Conservation (phyloP, 495 filamentous ascomycete species). For the Pseudomonodictys pantanalensis region DNA sequence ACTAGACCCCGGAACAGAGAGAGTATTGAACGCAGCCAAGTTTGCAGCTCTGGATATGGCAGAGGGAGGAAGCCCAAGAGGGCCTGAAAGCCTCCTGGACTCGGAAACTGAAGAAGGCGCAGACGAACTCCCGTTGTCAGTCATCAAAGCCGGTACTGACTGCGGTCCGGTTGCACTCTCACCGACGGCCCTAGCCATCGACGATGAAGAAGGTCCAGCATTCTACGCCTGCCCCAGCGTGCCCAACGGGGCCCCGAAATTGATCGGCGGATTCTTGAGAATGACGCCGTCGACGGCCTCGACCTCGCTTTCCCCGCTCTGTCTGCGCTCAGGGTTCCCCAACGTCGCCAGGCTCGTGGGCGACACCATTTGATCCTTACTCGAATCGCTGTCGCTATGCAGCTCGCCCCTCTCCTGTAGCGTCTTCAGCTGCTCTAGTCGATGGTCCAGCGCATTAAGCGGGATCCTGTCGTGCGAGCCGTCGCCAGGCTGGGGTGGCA, state of each 20-base stretch:
- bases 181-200: background rate
- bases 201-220: background rate
- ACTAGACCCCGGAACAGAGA: no score
- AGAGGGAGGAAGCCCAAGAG: no score
- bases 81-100: no score
- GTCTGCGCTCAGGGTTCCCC: background rate
- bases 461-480: conserved; percentile 21
- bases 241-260: conserved; percentile 25
- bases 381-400: background rate
- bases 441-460: conserved; percentile 15
- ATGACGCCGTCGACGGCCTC: conserved; percentile 26
- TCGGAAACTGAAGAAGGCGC: no score
- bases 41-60: no score
- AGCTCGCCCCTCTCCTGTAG: conserved; percentile 32
- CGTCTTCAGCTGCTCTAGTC: conserved; percentile 40
- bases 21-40: no score
- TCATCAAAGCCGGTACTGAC: background rate
- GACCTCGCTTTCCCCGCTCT: background rate
- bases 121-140: no score
- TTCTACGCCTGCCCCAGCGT: conserved; percentile 24
- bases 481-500: conserved; percentile 20
- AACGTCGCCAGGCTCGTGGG: background rate
- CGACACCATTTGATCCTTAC: background rate
- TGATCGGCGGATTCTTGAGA: conserved; percentile 29
- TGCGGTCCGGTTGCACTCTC: background rate